Conservation (phyloP, 495 filamentous ascomycete genomes). For the Neurospora pannonica region DNA sequence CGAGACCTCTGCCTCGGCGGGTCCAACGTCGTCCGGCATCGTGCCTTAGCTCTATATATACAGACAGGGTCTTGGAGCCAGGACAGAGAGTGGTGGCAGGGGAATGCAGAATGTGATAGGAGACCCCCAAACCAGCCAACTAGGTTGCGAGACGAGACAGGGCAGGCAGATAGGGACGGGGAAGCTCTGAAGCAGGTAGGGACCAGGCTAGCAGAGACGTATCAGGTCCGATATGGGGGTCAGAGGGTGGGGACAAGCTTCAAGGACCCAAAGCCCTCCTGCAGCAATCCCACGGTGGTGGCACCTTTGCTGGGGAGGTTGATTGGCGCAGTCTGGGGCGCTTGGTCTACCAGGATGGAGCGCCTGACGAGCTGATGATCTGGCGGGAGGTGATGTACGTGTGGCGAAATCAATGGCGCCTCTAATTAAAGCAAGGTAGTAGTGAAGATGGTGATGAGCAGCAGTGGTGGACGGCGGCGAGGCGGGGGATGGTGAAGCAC, state of each 20-base stretch:
- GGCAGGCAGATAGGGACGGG: conserved; percentile 3
- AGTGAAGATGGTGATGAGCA: conserved; percentile 7
- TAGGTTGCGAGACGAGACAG: conserved; percentile 11
- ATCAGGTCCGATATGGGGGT: conserved; percentile 12
- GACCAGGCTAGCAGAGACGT: background rate
- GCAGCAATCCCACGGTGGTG: conserved; percentile 23
- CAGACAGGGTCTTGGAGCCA: conserved; percentile 14
- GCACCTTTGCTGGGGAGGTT: conserved; percentile 13
- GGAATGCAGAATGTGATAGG: conserved; percentile 23
- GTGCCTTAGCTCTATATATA: conserved; percentile 40
- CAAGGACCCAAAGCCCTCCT: conserved; percentile 10
- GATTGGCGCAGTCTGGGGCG: conserved; percentile 22
- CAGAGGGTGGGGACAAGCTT: conserved; percentile 6
- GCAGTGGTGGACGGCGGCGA: conserved; percentile 9
- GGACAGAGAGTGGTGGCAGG: conserved; percentile 7
- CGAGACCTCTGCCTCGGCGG: conserved; percentile 39
- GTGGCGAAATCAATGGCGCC: conserved; percentile 12
- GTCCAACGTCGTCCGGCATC: conserved; percentile 37
- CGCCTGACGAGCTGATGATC: conserved; percentile 6
- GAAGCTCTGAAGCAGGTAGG: background rate
- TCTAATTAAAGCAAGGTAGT: conserved; percentile 15
- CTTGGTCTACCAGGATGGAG: conserved; percentile 9
- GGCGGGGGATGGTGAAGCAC: conserved; percentile 1
- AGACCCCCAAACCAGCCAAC: conserved; percentile 20
- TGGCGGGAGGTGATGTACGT: conserved; percentile 10